These are phyloP conservation scores for Adansonia digitata DNA, from an alignment of 345 rosid species.

Conservation along the genomic window DNA sequence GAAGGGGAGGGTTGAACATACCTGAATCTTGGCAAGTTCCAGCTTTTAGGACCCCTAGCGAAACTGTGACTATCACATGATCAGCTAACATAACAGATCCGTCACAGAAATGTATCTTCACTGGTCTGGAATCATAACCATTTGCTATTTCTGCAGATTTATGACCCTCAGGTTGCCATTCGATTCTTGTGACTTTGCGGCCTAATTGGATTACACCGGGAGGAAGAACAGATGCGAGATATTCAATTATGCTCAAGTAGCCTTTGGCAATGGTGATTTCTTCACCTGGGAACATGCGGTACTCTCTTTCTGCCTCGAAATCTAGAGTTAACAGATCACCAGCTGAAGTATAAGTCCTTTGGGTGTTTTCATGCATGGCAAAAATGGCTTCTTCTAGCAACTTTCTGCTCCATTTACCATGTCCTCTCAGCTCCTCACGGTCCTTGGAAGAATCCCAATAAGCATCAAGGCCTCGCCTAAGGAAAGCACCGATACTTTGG, in stretches of 20 bases:
- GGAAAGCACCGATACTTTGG: conserved; percentile 60
- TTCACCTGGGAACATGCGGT: conserved; percentile 84
- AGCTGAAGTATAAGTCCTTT: conserved; percentile 89
- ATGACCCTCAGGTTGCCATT: conserved; percentile 52
- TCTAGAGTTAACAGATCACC: conserved; percentile 69
- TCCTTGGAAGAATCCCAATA: conserved; percentile 43
- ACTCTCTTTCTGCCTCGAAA: conserved; percentile 82
- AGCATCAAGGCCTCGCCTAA: conserved; percentile 49
- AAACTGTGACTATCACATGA: conserved; percentile 87
- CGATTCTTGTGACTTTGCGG: conserved; percentile 54
- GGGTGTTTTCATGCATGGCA: conserved; percentile 63
- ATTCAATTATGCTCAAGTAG: conserved; percentile 48
- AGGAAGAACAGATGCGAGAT: conserved; percentile 72
- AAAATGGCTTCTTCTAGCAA: conserved; percentile 69
- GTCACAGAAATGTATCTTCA: conserved; percentile 76
- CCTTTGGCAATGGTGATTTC: conserved; percentile 98
- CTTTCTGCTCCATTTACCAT: conserved; percentile 49
- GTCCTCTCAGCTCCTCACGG: conserved; percentile 28
- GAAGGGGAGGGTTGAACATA: conserved; percentile 74
- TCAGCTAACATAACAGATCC: conserved; percentile 73
- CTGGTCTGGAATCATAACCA: conserved; percentile 38
- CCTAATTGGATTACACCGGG: conserved; percentile 60
- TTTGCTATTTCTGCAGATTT: conserved; percentile 23
- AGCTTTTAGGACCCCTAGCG: conserved; percentile 86
- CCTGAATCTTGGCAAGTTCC: conserved; percentile 48